Evolutionary conservation across 352 stramenopile genomes (phyloP).

Genomic region (Heterotrichella gracilis): DNA sequence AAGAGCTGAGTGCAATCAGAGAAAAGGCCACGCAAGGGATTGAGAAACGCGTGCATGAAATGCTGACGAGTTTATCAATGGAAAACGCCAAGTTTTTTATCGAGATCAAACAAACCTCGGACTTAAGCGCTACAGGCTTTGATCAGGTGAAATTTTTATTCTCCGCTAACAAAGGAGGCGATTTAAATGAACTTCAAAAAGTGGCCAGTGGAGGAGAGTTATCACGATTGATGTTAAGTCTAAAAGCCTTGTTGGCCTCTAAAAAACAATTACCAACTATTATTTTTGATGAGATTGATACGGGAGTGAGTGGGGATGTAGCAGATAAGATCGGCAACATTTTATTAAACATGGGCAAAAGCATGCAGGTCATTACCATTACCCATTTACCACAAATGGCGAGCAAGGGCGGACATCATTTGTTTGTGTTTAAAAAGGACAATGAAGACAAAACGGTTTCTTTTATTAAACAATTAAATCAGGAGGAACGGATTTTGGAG

Average conservation of each 20-base stretch:
- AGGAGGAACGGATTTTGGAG: background rate
- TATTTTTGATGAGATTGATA: constrained; percentile 5
- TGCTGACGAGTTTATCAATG: background rate
- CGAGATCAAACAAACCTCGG: background rate
- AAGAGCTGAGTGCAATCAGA: background rate
- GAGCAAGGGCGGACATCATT: background rate
- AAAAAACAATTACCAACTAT: constrained; percentile 8
- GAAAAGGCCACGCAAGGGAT: background rate
- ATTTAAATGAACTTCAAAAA: background rate
- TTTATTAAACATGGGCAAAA: background rate
- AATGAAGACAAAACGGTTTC: background rate
- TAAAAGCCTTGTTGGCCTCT: background rate
- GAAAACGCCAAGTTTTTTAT: background rate
- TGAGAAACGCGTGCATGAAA: background rate
- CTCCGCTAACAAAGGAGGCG: background rate
- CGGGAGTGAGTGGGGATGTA: background rate
- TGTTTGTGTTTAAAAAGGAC: constrained; percentile 3
- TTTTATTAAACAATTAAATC: background rate
- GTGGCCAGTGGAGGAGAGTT: background rate
- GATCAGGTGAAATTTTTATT: background rate
- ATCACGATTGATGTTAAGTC: background rate
- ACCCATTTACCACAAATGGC: constrained; percentile 1
- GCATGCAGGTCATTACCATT: background rate
- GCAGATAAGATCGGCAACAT: background rate
- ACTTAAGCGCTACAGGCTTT: background rate